Evolutionary conservation across 1,139 yeast species (phyloP).

Genomic region (Pichia sp.): DNA sequence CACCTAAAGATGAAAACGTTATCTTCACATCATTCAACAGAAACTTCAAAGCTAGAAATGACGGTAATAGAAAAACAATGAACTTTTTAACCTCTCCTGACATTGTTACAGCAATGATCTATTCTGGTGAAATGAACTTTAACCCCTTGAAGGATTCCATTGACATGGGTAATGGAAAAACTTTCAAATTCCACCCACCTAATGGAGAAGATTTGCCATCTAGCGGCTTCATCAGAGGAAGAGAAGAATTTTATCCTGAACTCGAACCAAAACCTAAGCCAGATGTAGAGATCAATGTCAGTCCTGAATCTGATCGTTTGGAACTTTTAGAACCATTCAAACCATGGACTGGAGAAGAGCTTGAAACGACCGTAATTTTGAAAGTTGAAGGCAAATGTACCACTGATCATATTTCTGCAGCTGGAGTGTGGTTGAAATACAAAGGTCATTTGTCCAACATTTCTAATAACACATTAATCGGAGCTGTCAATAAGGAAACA

Average conservation of each 20-base stretch:
- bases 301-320: conserved; percentile 75
- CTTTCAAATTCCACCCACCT: conserved; percentile 74
- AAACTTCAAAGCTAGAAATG: conserved; percentile 95
- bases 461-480: conserved; percentile 90
- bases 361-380: conserved; percentile 67
- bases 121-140: conserved; percentile 84
- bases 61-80: conserved; percentile 95
- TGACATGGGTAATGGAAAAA: conserved; percentile 57
- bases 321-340: conserved; percentile 86
- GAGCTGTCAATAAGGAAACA: conserved; percentile 94
- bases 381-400: conserved; percentile 98
- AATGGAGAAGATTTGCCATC: conserved; percentile 85
- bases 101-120: conserved; percentile 93
- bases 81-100: conserved; percentile 96
- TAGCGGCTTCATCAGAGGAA: conserved; percentile 76
- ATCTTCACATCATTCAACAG: conserved; percentile 95
- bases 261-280: conserved; percentile 70
- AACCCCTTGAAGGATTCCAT: conserved; percentile 83
- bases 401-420: conserved; percentile 97
- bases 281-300: conserved; percentile 63
- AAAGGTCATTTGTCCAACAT: conserved; percentile 97
- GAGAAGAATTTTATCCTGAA: conserved; percentile 81
- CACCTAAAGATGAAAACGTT: conserved; percentile 70
- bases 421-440: conserved; percentile 98
- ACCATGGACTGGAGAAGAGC: conserved; percentile 82